Evolutionary conservation across 1,284 basidiomycete species (phyloP), one percentile per base, ranked within the genome.

Genomic region (Mycosarcoma maydis): DNA sequence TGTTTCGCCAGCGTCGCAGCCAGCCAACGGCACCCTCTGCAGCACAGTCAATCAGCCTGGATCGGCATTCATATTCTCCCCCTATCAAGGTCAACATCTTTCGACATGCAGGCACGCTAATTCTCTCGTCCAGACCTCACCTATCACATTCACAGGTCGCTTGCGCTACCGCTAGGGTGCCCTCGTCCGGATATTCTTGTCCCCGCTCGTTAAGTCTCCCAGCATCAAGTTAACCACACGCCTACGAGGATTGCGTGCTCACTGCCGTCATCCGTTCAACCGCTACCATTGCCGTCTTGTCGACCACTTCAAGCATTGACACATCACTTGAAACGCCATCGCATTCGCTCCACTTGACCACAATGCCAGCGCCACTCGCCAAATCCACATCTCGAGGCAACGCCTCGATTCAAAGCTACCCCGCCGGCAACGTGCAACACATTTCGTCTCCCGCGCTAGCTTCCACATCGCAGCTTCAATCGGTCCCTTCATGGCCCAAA

Each of bases 381-480:
- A 64, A 69, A 40, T 42, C 66, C 34, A 58, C 55, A 9, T 62
- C 59, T 13, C 46, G 66, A 24, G 66, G 66, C 46, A 47, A 46
- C 13, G 59, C 59, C 34, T 69, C 66, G 41, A 59, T 59, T 30
- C 66, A 69, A 14, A 69, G 66, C 41, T 59, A 64, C 27, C 55
- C 66, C 2, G 38, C 46, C 14, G 55, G 39, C n/a, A 38, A 46
- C 13, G 24, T 37, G 34, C 50, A 69, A 27, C 53, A 58, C 38
- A 16, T 62, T 20, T 51, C 55, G 16, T 45, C 41, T 10, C 44
- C 66, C 13, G 27, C 42, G 7, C 30, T 55, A 13, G 59, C 66
- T 7, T 69, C 66, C 30, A 69, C 66, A 16, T 62, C 66, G 2
- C 66, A 69, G 30, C 55, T 69, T 40, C 59, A 69, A 16, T 52